Evolutionary conservation across 2,329 filamentous ascomycete species (phyloP), one percentile per base, ranked within the genome.

Genomic region (Clonostachys byssicola): DNA sequence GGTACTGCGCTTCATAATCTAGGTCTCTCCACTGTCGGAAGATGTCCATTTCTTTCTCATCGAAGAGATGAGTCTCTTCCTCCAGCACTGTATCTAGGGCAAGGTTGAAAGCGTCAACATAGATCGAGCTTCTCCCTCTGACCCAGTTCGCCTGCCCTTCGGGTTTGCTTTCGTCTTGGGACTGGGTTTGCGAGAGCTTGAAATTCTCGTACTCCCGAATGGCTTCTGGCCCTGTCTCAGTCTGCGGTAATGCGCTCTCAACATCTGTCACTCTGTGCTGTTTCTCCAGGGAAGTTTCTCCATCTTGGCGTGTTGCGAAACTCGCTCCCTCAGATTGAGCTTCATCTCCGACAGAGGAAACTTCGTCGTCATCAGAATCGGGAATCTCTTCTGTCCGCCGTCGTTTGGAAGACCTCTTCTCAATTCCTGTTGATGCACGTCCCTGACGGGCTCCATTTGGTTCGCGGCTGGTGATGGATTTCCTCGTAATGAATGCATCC

Each of bases 31-130:
- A 99, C 49, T 84, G 74, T 4, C 73, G 68, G 61, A 99, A 97
- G 0, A 97, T 77, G 13, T 78, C 73, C 58, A 77, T 80, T 65
- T 99, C 94, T 16, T 82, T 85, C 49, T 83, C 80, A 57, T 94
- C 80, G 61, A 97, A 99, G 0, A 99, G 71, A 65, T 96, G 89
- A 1, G 81, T 78, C 66, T 99, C 94, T 48, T 97, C 89, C 43
- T 89, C 84, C 12, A 97, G 70, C 5, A 99, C 94, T 0, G 89
- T 96, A 49, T 92, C 85, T 43, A 99, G 71, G 3, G 92, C 90
- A 13, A 97, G 74, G 59, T 96, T 96, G 73, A 99, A 99, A 1
- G 94, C 94, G 68, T 99, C 94, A 16, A 96, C 90, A 58, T 99
- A 99, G 47, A 99, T 89, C 2, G 92, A 97, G 59, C 85, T 95